Evolutionary conservation across 2,329 filamentous ascomycete species (phyloP).

Genomic region (Cladosporium sp.): DNA sequence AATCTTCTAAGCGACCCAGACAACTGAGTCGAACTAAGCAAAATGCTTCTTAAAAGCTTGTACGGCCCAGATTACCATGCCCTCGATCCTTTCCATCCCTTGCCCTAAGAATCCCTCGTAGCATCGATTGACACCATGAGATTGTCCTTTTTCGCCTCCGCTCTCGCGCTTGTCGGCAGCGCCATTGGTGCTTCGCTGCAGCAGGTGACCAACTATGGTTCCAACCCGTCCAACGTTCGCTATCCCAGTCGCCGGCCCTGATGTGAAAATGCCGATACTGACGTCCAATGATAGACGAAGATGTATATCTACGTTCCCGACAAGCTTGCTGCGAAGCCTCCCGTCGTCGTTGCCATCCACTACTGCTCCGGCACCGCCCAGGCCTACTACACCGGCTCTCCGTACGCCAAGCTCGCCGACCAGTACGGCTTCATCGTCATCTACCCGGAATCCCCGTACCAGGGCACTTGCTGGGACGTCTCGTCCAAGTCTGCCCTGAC

Average conservation of each 20-base stretch:
- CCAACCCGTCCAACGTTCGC: slow-evolving; percentile 4
- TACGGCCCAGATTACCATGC: too few relatives aligned
- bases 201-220: slow-evolving; percentile 9
- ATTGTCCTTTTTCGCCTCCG: slow-evolving; percentile 1
- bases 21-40: too few relatives aligned
- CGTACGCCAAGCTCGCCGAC: slow-evolving; percentile 50
- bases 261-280: neutral
- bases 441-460: slow-evolving; percentile 49
- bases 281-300: slow-evolving; percentile 40
- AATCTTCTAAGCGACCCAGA: too few relatives aligned
- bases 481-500: slow-evolving; percentile 48
- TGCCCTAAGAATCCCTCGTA: too few relatives aligned
- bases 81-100: too few relatives aligned
- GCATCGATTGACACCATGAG: neutral
- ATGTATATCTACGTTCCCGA: slow-evolving; percentile 36
- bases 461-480: slow-evolving; percentile 55
- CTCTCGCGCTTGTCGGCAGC: slow-evolving; percentile 1
- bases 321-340: slow-evolving; percentile 16
- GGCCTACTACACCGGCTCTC: slow-evolving; percentile 44
- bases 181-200: slow-evolving; percentile 4
- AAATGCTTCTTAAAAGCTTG: too few relatives aligned
- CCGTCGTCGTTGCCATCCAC: slow-evolving; percentile 32
- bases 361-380: slow-evolving; percentile 52
- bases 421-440: slow-evolving; percentile 54
- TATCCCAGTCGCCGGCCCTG: too few relatives aligned